phyloP scores from a whole-genome alignment of 2,329 filamentous ascomycete species.

The Trichophyton mentagrophytes region DNA sequence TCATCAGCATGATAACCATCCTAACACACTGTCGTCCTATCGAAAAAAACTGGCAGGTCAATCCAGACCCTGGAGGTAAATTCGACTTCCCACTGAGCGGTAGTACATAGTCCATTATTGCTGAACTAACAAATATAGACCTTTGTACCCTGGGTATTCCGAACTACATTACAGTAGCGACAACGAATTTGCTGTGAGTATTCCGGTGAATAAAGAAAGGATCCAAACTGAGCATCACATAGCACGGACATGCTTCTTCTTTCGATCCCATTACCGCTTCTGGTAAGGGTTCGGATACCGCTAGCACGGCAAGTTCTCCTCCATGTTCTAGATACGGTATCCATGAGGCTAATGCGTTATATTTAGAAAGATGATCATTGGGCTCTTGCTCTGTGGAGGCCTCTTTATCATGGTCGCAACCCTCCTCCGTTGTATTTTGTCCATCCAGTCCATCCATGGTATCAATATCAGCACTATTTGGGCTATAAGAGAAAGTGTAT shows the following conservation, averaged over 20 bases:
- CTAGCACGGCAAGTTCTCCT: conserved; percentile 18
- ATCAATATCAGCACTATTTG: conserved; percentile 33
- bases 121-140: conserved; percentile 15
- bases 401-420: conserved; percentile 35
- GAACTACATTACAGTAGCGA: conserved; percentile 29
- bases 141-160: conserved; percentile 25
- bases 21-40: conserved; percentile 29
- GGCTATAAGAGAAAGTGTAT: conserved; percentile 34
- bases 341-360: background rate
- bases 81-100: background rate
- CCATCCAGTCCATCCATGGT: conserved; percentile 24
- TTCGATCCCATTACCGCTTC: conserved; percentile 30
- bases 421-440: conserved; percentile 31
- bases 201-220: background rate
- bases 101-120: background rate
- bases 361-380: conserved; percentile 27
- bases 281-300: conserved; percentile 30
- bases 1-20: conserved; percentile 24
- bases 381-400: conserved; percentile 31
- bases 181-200: conserved; percentile 27
- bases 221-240: background rate
- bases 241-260: conserved; percentile 33
- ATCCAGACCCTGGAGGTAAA: conserved; percentile 31
- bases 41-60: conserved; percentile 30
- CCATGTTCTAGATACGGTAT: background rate